phyloP scores from a whole-genome alignment of 2,329 filamentous ascomycete genomes.

The Ampelomyces quisqualis region DNA sequence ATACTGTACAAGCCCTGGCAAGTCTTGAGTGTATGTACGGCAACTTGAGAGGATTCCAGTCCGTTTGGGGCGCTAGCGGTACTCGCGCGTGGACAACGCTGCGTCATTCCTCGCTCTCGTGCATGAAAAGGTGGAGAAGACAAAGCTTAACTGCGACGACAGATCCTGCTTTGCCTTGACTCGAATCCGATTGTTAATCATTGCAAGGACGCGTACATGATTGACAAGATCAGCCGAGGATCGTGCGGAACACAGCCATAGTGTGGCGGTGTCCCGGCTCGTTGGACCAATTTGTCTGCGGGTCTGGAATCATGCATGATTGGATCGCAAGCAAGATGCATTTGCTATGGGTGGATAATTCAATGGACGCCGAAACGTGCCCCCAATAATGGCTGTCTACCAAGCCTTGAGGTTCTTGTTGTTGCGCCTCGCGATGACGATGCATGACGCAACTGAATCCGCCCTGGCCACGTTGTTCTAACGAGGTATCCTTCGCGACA shows the following conservation, averaged over 20 bases:
- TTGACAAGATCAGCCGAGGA: constrained; percentile 7
- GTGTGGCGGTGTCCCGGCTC: constrained; percentile 23
- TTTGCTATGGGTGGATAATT: constrained; percentile 14
- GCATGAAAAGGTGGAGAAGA: constrained; percentile 22
- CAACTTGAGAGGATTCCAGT: too few species aligned
- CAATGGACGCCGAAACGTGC: too few species aligned
- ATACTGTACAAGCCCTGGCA: constrained; percentile 8
- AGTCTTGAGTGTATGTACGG: too few species aligned
- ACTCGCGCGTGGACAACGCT: constrained; percentile 18
- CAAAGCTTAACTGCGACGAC: constrained; percentile 27
- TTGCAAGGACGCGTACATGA: constrained; percentile 4
- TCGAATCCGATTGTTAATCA: constrained; percentile 7
- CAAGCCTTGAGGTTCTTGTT: constrained; percentile 1
- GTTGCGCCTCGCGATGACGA: constrained; percentile 6
- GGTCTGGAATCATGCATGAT: constrained; percentile 23
- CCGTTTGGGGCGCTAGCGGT: constrained; percentile 13
- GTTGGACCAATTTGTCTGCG: constrained; percentile 12
- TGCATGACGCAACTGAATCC: constrained; percentile 11
- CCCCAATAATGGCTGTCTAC: not conserved
- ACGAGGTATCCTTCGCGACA: constrained; percentile 1
- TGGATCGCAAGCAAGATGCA: constrained; percentile 11
- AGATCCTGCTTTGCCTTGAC: constrained; percentile 23
- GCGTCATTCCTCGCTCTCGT: constrained; percentile 27
- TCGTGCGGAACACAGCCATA: constrained; percentile 16
- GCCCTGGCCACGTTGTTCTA: not conserved